A percentile compares a stretch with the other conserved stretches of the same genome.
Evolutionary conservation across 2,329 filamentous ascomycete genomes (phyloP).

Genomic region (Pseudogymnoascus sp.): DNA sequence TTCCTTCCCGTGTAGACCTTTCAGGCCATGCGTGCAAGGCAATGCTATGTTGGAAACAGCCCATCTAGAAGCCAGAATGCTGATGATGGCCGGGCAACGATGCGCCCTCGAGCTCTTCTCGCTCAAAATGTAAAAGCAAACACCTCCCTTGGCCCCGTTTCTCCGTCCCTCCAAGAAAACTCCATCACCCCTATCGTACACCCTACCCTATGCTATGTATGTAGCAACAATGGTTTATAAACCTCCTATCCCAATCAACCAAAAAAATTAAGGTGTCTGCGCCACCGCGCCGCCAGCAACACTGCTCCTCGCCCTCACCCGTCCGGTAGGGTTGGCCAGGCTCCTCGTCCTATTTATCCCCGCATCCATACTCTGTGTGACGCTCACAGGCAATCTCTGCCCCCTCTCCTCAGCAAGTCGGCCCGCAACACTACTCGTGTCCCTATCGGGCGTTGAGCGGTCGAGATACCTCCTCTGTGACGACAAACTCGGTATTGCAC

Average conservation of each 20-base stretch:
- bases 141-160: neutral
- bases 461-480: slow-evolving; percentile 42
- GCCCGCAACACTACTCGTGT: slow-evolving; percentile 30
- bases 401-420: slow-evolving; percentile 34
- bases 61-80: neutral
- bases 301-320: neutral
- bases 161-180: neutral
- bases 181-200: slow-evolving; percentile 3
- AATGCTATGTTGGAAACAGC: neutral
- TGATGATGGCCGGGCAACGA: neutral
- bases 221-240: slow-evolving; percentile 6
- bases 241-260: neutral
- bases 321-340: neutral
- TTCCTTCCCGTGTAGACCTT: neutral
- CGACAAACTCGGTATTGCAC: slow-evolving; percentile 31
- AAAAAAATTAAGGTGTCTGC: slow-evolving; percentile 2
- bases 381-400: slow-evolving; percentile 39
- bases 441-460: slow-evolving; percentile 35
- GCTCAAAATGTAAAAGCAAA: neutral
- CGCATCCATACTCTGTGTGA: slow-evolving; percentile 15
- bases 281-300: neutral
- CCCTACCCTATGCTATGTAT: neutral
- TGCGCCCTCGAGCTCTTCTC: neutral
- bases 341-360: slow-evolving; percentile 7
- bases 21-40: neutral